Base-by-base conservation (phyloP, 2,329 filamentous ascomycete genomes). In the Ustilaginoidea virens region DNA sequence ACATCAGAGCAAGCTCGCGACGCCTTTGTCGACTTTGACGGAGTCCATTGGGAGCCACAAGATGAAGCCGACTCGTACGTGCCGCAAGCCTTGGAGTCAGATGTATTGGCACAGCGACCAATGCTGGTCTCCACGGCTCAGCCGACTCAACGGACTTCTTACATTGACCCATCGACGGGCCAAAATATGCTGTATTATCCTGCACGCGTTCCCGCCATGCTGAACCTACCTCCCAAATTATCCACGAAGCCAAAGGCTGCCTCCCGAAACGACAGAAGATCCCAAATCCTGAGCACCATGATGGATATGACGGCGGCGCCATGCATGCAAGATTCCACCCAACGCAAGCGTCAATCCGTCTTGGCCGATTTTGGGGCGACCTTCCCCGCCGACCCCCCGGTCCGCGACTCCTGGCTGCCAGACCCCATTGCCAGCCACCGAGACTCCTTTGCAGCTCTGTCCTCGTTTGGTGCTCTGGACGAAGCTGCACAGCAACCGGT, bases 141-240 rank as follows among this genome's bases (percentile, higher is more conserved):
- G 12, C 63, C 70, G 8, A 62, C 52, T 3, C 52, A 56, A n/a
- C 63, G 70, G 8, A 62, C 67, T 36, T 72, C 72, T 1, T 76
- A 74, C 47, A 54, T 70, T 43, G 63, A 75, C 44, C 70, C 71
- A 2, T 60, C 65, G 16, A 76, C 76, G 2, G 77, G 73, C 4
- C 73, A 87, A 39, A 63, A 75, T 41, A 93, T 96, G 81, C 72
- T 93, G 7, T 96, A 78, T 53, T 98, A 98, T 49, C 90, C 90
- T 10, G 90, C 90, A 3, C 86, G 83, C 1, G 90, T 98, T 3
- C 90, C 90, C 3, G 76, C 80, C 36, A 86, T 92, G 75, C 66
- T 98, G 33, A 96, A 93, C 43, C 59, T 98, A 9, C 90, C 90
- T 1, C 83, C 85, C 25, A 80, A 83, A 42, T 58, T 96, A 28